These are phyloP conservation scores for Arachnomyces sp. DNA, from an alignment of 2,329 filamentous ascomycete species.

Conservation along the genomic window DNA sequence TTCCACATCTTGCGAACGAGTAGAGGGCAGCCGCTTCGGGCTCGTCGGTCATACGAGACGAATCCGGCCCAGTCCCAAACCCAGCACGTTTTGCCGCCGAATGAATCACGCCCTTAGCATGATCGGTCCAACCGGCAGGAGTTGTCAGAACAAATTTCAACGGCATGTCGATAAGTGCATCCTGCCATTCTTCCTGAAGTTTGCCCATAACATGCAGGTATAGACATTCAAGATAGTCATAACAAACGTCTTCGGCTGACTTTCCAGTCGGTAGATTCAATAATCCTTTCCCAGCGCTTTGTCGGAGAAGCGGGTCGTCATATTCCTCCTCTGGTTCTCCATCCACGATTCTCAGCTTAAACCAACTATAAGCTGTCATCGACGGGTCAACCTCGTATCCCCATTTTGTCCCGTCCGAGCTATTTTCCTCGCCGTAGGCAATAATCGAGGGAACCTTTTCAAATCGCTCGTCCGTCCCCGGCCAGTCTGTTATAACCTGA, in stretches of 20 bases:
- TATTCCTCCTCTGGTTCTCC: conserved; percentile 1
- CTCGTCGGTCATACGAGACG: conserved; percentile 11
- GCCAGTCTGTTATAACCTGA: conserved; percentile 8
- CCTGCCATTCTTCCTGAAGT: neutral
- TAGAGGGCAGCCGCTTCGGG: conserved; percentile 15
- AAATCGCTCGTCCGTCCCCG: conserved; percentile 4
- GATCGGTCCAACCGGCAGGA: conserved; percentile 12
- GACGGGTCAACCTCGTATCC: conserved; percentile 8
- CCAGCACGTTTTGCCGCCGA: conserved; percentile 11
- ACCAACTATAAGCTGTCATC: conserved; percentile 10
- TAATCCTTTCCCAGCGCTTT: conserved; percentile 7
- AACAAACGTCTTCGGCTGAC: conserved; percentile 8
- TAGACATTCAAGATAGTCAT: conserved; percentile 9
- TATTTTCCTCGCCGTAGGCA: conserved; percentile 7
- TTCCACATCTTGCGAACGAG: conserved; percentile 5
- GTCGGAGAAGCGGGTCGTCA: conserved; percentile 11
- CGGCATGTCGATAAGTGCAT: conserved; percentile 1
- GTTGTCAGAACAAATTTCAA: conserved; percentile 13
- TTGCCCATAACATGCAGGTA: conserved; percentile 9
- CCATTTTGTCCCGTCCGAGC: conserved; percentile 27
- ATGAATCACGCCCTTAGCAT: conserved; percentile 7
- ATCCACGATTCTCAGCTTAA: conserved; percentile 13
- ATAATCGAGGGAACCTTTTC: conserved; percentile 12
- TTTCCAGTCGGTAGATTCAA: conserved; percentile 10
- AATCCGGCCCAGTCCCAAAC: conserved; percentile 8